These are phyloP conservation scores for Gracilaria caudata DNA, from an alignment of 23 red algal species.

Conservation along the genomic window DNA sequence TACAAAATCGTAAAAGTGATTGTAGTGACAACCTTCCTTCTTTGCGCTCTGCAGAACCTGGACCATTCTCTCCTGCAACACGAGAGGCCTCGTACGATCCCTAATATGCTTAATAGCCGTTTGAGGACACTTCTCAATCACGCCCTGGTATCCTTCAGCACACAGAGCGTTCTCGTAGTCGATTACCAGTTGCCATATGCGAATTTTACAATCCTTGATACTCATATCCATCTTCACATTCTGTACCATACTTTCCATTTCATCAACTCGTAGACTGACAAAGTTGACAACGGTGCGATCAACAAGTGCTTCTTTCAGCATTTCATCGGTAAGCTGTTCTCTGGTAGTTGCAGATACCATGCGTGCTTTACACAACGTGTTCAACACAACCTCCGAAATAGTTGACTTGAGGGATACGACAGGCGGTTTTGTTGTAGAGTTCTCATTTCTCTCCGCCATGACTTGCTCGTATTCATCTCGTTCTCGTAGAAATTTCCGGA, in stretches of 20 bases:
- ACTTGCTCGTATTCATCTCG: slow-evolving; percentile 24
- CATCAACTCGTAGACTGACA: background rate
- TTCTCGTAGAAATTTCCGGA: slow-evolving; percentile 5
- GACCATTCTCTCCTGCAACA: background rate
- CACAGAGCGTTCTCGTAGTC: slow-evolving; percentile 7
- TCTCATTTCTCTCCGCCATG: background rate
- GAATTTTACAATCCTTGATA: slow-evolving; percentile 8
- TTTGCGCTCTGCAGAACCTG: background rate
- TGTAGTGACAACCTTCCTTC: background rate
- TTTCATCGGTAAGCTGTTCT: slow-evolving; percentile 12
- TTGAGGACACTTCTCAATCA: slow-evolving; percentile 12
- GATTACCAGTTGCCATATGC: slow-evolving; percentile 15
- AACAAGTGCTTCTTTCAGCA: background rate
- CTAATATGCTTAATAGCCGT: slow-evolving; percentile 16
- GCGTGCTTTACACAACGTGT: slow-evolving; percentile 1
- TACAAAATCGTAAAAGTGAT: slow-evolving; percentile 3
- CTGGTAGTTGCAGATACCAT: background rate
- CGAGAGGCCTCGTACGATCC: background rate
- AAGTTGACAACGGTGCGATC: background rate
- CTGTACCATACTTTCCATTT: background rate
- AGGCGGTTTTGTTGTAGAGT: background rate
- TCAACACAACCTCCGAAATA: background rate
- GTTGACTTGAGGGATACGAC: slow-evolving; percentile 2
- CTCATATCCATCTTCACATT: slow-evolving; percentile 34
- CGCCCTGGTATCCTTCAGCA: slow-evolving; percentile 7